Base-by-base conservation (phyloP, 495 filamentous ascomycete species). In the Lentithecium fluviatile region DNA sequence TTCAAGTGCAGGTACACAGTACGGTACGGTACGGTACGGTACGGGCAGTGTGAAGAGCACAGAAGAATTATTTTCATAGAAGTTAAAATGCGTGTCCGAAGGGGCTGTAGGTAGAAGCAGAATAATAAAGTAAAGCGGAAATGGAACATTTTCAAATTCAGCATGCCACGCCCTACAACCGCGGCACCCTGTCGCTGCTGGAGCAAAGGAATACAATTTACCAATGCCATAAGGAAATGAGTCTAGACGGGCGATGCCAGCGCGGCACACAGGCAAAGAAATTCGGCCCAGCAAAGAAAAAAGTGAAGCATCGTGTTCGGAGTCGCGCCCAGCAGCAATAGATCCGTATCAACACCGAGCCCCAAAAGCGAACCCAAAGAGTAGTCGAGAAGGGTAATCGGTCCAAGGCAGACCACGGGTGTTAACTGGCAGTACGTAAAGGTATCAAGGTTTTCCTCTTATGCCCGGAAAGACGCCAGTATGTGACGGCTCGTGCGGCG, bases 271-370 rank as follows among this genome's bases (percentile, higher is more conserved):
- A 26, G n/a, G 24, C 13, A 51, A 56, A 61, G 38, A 37, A 47
- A 57, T 55, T 43, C 34, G 45, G 51, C 54, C 47, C 64, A 26
- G 40, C n/a, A 46, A 25, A 52, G 38, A 32, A 52, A 51, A 58
- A 50, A 20, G 25, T 8, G 42, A 21, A 58, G 51, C 47, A 45
- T 36, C 54, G 25, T 46, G 29, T 57, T 15, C 45, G 48, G 26
- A 48, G 49, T 38, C 45, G 45, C 45, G 52, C 57, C 58, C 45
- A 54, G 56, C 19, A 58, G 46, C 53, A 38, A 17, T n/a, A 58
- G 56, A 51, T 55, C 60, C 25, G 56, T 45, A 36, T 67, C 59
- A 67, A 67, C 65, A 67, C 65, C 65, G 56, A 58, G 60, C 48
- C 65, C 55, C 45, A 48, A 66, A 62, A 64, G 37, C 29, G 47